Evolutionary conservation across 768 basidiomycete species (phyloP), one percentile per base, ranked within the genome.

Genomic region (Rhizopogon sp.): DNA sequence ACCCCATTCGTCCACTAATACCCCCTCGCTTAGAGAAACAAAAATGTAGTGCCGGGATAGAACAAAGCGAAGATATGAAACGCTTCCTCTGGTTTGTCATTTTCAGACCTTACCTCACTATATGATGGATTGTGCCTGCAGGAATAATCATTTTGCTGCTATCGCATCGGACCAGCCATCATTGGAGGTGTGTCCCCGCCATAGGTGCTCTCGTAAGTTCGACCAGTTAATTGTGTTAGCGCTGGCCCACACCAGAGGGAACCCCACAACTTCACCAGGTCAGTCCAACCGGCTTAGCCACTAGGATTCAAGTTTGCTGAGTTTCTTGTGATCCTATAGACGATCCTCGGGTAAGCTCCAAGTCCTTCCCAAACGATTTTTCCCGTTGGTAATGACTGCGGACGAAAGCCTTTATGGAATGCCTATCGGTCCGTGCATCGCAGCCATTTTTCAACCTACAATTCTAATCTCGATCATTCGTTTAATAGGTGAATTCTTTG

Each of bases 101-200:
- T 40, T n/a, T 9, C 49, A 6, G 17, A 52, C 13, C 2, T 41
- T 35, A 42, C n/a, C 39, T 31, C n/a, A 14, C 39, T 25, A 39
- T 14, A 46, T 17, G 17, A 10, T 52, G 39, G 39, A 20, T 10
- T 37, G 31, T 39, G 45, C 51, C 53, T 43, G 22, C 56, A 85
- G 85, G 85, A 76, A 88, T 66, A 87, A 86, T 65, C 86, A 87
- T 63, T 88, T 88, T 64, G 79, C 85, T 1, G 84, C 85, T 5
- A 63, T 85, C 29, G 85, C 84, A 9, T 84, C 84, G 35, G 85
- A 87, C 70, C 81, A 84, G 56, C 85, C 85, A 16, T 67, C 82
- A 3, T 65, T 88, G 45, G 85, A 87, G 79, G 83, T 83, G 42
- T 33, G 67, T 55, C 20, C 43, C 17, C 7, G 4, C n/a, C 37